These are phyloP conservation scores for Pleodorina starrii DNA, from an alignment of 139 green algal genomes.

Conservation along the genomic window DNA sequence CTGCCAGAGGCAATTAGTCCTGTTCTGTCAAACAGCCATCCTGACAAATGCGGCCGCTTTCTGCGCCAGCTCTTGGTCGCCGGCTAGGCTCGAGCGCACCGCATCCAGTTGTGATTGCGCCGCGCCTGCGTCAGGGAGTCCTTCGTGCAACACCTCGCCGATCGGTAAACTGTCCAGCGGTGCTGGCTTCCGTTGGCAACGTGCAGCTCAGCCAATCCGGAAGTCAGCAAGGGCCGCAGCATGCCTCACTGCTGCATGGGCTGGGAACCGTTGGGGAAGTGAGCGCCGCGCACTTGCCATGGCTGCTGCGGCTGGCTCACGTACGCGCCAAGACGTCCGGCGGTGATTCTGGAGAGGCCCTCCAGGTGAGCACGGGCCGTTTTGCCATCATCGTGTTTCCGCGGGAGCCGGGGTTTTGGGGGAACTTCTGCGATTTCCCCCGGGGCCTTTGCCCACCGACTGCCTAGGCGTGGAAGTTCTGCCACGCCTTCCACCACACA, in stretches of 20 bases:
- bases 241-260: constrained; percentile 71
- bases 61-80: neutral
- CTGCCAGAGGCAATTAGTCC: too few relatives aligned
- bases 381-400: too few relatives aligned
- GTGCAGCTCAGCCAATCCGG: neutral
- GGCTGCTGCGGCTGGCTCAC: constrained; percentile 83
- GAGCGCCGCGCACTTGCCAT: constrained; percentile 76
- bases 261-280: constrained; percentile 85
- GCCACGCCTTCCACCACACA: too few relatives aligned
- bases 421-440: too few relatives aligned
- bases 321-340: constrained; percentile 51
- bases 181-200: neutral
- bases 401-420: too few relatives aligned
- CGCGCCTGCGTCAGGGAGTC: neutral
- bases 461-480: too few relatives aligned
- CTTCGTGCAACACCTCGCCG: neutral
- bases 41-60: neutral
- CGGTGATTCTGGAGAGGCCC: constrained; percentile 63
- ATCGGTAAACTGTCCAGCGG: neutral
- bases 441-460: too few relatives aligned
- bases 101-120: neutral
- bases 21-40: too few relatives aligned
- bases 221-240: neutral
- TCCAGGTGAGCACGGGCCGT: constrained; percentile 52
- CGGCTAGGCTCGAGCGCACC: neutral